Conservation (phyloP, 306 rosid species). For the Aeschynomene evenia region DNA sequence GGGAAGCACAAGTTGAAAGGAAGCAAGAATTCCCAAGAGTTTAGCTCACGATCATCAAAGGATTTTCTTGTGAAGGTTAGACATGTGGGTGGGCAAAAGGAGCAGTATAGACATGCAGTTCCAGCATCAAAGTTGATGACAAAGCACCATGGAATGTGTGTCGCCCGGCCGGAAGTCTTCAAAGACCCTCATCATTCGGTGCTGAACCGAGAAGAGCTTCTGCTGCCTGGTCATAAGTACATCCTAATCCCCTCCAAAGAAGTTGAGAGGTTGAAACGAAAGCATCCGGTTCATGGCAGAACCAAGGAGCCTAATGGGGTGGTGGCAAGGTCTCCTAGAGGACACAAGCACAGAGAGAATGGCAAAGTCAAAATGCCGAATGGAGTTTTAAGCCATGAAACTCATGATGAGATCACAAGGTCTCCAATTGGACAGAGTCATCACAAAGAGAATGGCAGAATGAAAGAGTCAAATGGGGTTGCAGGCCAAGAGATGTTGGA, state of each 20-base stretch:
- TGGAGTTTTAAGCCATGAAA: slow-evolving; percentile 7
- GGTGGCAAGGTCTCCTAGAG: slow-evolving; percentile 30
- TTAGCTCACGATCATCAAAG: slow-evolving; percentile 39
- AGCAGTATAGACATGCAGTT: slow-evolving; percentile 47
- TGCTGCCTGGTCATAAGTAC: slow-evolving; percentile 69
- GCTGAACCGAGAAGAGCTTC: slow-evolving; percentile 45
- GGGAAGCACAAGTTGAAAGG: slow-evolving; percentile 17
- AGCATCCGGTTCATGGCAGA: slow-evolving; percentile 27
- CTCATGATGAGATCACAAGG: neutral
- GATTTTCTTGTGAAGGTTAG: slow-evolving; percentile 55
- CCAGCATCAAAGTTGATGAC: slow-evolving; percentile 55
- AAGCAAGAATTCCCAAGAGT: slow-evolving; percentile 20
- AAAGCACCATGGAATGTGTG: slow-evolving; percentile 65
- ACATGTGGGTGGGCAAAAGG: slow-evolving; percentile 62
- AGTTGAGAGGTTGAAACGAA: slow-evolving; percentile 53
- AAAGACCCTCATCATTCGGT: slow-evolving; percentile 58
- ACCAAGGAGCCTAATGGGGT: slow-evolving; percentile 1
- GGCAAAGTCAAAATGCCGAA: neutral
- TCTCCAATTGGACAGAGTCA: neutral
- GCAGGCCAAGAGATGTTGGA: slow-evolving; percentile 17
- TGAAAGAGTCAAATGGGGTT: slow-evolving; percentile 12
- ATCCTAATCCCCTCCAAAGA: slow-evolving; percentile 43
- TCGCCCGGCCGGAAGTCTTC: slow-evolving; percentile 68
- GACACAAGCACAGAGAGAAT: slow-evolving; percentile 25
- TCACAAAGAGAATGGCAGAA: slow-evolving; percentile 17